These are phyloP conservation scores for Cordyceps sp. DNA, from an alignment of 2,329 filamentous ascomycete genomes.

Conservation along the genomic window DNA sequence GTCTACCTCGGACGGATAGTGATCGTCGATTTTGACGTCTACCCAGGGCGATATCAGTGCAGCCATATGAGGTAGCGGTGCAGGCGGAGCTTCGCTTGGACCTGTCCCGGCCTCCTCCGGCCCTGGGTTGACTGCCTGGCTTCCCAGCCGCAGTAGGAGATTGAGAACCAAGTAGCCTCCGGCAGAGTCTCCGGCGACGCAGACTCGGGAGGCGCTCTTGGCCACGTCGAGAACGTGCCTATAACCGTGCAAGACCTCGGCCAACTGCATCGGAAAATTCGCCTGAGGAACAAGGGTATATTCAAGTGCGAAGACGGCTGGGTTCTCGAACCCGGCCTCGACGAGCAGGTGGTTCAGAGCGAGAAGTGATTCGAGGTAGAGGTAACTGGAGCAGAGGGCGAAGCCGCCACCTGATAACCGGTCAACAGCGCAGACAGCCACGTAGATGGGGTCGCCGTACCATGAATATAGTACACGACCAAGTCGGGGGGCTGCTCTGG, in stretches of 20 bases:
- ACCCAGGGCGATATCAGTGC: slow-evolving; percentile 70
- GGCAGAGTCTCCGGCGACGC: slow-evolving; percentile 64
- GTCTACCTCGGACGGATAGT: slow-evolving; percentile 55
- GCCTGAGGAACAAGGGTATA: slow-evolving; percentile 66
- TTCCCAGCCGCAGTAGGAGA: slow-evolving; percentile 50
- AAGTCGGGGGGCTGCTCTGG: slow-evolving; percentile 48
- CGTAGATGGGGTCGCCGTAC: slow-evolving; percentile 23
- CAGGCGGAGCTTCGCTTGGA: slow-evolving; percentile 7
- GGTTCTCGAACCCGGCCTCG: slow-evolving; percentile 51
- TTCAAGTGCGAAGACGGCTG: slow-evolving; percentile 63
- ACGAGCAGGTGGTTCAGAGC: slow-evolving; percentile 52
- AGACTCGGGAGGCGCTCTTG: slow-evolving; percentile 42
- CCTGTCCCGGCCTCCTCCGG: too few relatives aligned
- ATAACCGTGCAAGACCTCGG: slow-evolving; percentile 55
- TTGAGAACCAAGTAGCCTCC: slow-evolving; percentile 60
- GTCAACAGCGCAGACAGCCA: not conserved
- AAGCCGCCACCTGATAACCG: slow-evolving; percentile 52
- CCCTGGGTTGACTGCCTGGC: too few relatives aligned
- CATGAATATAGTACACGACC: slow-evolving; percentile 70
- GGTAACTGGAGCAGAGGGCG: slow-evolving; percentile 65
- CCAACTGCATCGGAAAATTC: slow-evolving; percentile 55
- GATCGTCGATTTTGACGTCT: slow-evolving; percentile 50
- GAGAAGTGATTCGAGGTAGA: slow-evolving; percentile 72
- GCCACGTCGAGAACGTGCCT: slow-evolving; percentile 47
- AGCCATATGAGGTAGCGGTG: slow-evolving; percentile 31